Evolutionary conservation across 176 grass and related monocot genomes (phyloP), one percentile per base, ranked within the genome.

Genomic region (Aegilops bicornis): DNA sequence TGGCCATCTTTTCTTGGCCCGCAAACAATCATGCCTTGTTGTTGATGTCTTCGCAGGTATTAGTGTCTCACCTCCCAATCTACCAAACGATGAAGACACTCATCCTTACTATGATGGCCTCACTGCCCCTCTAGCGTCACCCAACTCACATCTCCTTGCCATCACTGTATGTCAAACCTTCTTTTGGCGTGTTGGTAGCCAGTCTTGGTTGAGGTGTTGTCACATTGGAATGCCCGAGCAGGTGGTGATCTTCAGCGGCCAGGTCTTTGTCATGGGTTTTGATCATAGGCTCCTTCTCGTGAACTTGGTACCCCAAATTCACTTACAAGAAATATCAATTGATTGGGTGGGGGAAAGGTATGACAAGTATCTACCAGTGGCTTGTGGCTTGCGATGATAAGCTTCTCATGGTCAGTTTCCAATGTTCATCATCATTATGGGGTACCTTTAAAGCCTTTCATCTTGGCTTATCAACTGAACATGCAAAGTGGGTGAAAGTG

Each of bases 31-130:
- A 11, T 73, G 67, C n/a, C 15, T 92, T 12, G 1, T 92, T 6
- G 29, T 86, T 0, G 88, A 92, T 91, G 60, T 79, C 32, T 81
- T 92, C 67, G 90, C 88, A 4, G 90, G 88, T 15, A 7, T 9
- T 7, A 77, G 78, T 78, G 32, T 87, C 65, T 77, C 56, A 37
- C 69, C 88, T 40, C 86, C 90, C 1, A 4, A 8, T 9, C 25
- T 92, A 33, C 80, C 22, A 3, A 6, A 6, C 4, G 4, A 72
- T 2, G 8, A 15, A 20, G 6, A 33, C 82, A 40, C 16, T 79
- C 17, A 5, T 23, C 8, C 2, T 1, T 12, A 23, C 10, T 20
- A 73, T 73, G 69, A 2, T 73, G 6, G 2, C 69, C 69, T 73
- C 69, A 73, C 69, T 7, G 22, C 36, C 14, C 69, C 69, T 73